Evolutionary conservation across 1,284 basidiomycete species (phyloP).

Genomic region (Ganoderma sinense): DNA sequence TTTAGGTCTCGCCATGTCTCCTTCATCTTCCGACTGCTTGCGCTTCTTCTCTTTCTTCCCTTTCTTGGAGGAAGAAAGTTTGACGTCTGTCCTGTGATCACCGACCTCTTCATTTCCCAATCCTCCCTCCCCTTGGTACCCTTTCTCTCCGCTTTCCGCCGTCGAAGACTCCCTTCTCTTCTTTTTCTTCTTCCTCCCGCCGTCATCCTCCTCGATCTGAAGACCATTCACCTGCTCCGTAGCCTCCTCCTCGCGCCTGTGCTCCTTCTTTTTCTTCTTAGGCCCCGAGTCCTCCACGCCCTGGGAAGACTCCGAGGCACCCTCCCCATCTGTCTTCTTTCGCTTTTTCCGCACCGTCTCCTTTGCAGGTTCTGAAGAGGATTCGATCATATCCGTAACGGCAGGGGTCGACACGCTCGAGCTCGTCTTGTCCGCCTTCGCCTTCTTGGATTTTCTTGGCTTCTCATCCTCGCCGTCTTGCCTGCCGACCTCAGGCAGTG

Average conservation of each 20-base stretch:
- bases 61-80: conserved; percentile 11
- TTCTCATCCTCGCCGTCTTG: not conserved
- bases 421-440: conserved; percentile 8
- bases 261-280: conserved; percentile 34
- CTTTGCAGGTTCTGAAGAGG: conserved; percentile 8
- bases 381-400: not conserved
- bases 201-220: not conserved
- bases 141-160: not conserved
- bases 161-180: conserved; percentile 11
- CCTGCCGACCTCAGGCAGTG: not conserved
- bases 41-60: conserved; percentile 29
- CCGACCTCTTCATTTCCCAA: conserved; percentile 8
- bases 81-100: conserved; percentile 9
- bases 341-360: conserved; percentile 28
- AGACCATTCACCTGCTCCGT: conserved; percentile 13
- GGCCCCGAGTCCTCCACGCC: not conserved
- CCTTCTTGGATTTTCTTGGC: conserved; percentile 25
- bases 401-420: not conserved
- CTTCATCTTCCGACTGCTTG: conserved; percentile 18
- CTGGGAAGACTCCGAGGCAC: not conserved
- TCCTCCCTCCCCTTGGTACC: not conserved
- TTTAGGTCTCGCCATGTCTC: conserved; percentile 16
- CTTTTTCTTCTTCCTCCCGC: conserved; percentile 32
- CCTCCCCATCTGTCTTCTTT: conserved; percentile 17
- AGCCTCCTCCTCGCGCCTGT: conserved; percentile 27